Percentiles rank a stretch among this genome's conserved stretches.
These are phyloP conservation scores for Pythium aristosporum DNA, from an alignment of 352 stramenopile species.

Conservation along the genomic window DNA sequence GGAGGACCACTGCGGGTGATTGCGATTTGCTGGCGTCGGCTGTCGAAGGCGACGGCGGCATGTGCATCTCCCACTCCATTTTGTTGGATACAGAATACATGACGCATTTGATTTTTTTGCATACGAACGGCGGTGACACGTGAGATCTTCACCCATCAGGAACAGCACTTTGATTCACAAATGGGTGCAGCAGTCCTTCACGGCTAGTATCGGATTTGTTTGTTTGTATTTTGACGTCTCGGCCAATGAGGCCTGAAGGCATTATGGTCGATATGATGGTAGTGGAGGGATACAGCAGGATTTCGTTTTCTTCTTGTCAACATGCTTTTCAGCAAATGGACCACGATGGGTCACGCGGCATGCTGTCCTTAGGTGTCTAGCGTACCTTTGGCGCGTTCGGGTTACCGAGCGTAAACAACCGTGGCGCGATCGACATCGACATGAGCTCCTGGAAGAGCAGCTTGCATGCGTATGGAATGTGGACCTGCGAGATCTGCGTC, in stretches of 20 bases:
- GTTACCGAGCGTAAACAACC: conserved; percentile 94
- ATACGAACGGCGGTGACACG: too few relatives aligned
- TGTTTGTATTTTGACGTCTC: background rate
- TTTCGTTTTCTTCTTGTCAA: background rate
- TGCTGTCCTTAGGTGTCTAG: conserved; percentile 3
- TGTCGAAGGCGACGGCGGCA: too few relatives aligned
- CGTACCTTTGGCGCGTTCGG: conserved; percentile 62
- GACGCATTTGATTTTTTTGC: too few relatives aligned
- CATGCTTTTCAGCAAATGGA: background rate
- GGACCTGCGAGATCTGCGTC: conserved; percentile 93
- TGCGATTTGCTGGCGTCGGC: background rate
- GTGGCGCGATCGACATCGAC: conserved; percentile 99
- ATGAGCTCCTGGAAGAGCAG: conserved; percentile 99
- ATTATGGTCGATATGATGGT: background rate
- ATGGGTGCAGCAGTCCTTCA: too few relatives aligned
- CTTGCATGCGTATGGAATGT: conserved; percentile 99
- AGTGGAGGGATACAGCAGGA: background rate
- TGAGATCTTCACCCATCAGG: too few relatives aligned
- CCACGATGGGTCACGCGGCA: background rate
- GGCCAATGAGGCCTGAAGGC: background rate
- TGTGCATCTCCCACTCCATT: too few relatives aligned
- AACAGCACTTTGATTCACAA: too few relatives aligned
- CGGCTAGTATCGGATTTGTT: too few relatives aligned
- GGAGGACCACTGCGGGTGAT: too few relatives aligned
- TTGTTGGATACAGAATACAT: too few relatives aligned